Evolutionary conservation across 768 basidiomycete species (phyloP).

Genomic region (Boletus coccyginus): DNA sequence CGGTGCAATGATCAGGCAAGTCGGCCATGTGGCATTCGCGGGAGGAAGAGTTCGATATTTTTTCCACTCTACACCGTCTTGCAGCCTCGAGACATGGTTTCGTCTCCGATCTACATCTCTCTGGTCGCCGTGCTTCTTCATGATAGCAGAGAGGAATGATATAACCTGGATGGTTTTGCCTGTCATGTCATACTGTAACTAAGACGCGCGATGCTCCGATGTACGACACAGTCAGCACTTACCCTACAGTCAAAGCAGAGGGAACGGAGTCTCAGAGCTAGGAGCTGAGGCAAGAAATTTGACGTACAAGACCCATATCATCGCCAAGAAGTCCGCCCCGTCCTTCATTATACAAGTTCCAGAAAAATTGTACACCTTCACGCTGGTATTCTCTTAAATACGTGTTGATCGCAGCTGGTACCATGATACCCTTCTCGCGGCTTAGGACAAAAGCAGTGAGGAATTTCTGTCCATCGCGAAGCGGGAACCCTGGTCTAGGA

Average conservation of each 20-base stretch:
- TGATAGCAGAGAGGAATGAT: conserved; percentile 85
- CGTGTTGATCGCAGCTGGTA: conserved; percentile 74
- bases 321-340: conserved; percentile 87
- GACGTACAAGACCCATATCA: conserved; percentile 83
- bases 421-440: conserved; percentile 40
- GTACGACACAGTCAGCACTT: conserved; percentile 3
- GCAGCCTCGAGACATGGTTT: conserved; percentile 61
- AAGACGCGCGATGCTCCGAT: background rate
- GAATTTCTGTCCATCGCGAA: conserved; percentile 40
- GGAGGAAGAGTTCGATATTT: conserved; percentile 52
- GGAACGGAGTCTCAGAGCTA: background rate
- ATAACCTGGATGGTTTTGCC: conserved; percentile 98
- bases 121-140: conserved; percentile 71
- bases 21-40: conserved; percentile 77
- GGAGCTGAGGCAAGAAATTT: background rate
- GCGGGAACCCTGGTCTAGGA: conserved; percentile 55
- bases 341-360: conserved; percentile 60
- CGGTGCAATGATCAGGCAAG: conserved; percentile 85
- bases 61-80: conserved; percentile 57
- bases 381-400: conserved; percentile 91
- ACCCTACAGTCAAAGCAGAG: conserved; percentile 21
- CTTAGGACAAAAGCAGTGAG: conserved; percentile 54
- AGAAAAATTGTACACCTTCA: conserved; percentile 83
- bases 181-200: conserved; percentile 12
- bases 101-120: conserved; percentile 67